A percentile compares a stretch with the other conserved stretches of the same genome.
These are phyloP conservation scores for Calonectria pauciramosa DNA, from an alignment of 2,329 filamentous ascomycete species.

Conservation along the genomic window DNA sequence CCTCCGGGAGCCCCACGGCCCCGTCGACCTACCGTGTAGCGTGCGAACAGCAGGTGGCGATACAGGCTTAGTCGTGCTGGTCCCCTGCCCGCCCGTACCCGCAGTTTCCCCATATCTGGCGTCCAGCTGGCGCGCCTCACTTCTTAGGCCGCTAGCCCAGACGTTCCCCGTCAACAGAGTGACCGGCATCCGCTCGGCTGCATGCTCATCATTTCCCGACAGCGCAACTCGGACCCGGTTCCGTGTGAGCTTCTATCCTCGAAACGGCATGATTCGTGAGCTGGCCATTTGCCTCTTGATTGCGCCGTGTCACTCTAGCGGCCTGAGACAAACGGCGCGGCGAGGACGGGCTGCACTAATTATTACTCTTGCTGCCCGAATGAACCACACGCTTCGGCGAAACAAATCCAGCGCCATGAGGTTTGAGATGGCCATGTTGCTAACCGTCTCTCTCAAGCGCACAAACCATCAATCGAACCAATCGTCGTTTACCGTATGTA, in stretches of 20 bases:
- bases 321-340: not conserved
- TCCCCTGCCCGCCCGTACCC: not conserved
- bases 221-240: not conserved
- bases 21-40: not conserved
- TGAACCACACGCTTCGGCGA: not conserved
- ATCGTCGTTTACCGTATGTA: not conserved
- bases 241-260: not conserved
- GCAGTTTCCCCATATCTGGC: not conserved
- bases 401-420: not conserved
- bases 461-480: not conserved
- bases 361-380: not conserved
- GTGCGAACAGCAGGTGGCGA: not conserved
- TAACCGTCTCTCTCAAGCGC: not conserved
- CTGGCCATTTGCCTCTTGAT: not conserved
- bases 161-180: not conserved
- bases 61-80: not conserved
- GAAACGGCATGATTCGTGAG: not conserved
- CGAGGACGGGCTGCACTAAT: not conserved
- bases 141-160: not conserved
- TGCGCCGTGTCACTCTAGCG: not conserved
- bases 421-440: not conserved
- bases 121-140: not conserved
- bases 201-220: not conserved
- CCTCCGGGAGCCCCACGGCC: not conserved
- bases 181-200: constrained; percentile 2